Evolutionary conservation across 2,329 filamentous ascomycete species (phyloP), one percentile per base, ranked within the genome.

Genomic region (Aspergillus thermomutatus): DNA sequence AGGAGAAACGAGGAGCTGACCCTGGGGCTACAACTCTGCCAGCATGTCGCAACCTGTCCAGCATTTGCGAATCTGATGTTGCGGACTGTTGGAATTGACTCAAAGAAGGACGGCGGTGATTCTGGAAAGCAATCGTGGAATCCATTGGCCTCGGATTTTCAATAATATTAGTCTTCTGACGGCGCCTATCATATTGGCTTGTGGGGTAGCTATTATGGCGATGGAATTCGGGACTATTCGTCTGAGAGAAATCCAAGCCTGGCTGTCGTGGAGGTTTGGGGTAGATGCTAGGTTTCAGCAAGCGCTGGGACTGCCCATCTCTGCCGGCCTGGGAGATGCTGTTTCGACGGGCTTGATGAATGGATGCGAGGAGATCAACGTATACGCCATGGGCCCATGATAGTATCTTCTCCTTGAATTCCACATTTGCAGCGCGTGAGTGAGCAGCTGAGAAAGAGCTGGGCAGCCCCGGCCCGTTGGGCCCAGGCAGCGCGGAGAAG

Each of bases 351-450:
- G 75, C 79, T 52, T 84, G 81, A 59, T 89, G 85, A 6, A 90
- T 77, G 61, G 84, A 85, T 9, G 84, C 76, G 3, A 92, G 75
- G 7, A 93, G 80, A 60, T 91, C 87, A 49, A 89, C 79, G 71
- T 92, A 92, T 31, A 87, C 83, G 62, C 81, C 81, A 69, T 92
- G 87, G n/a, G 89, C 89, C 75, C 86, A 87, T 14, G 82, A 78
- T 25, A 92, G 75, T 2, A 84, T 83, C 60, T 85, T 87, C 61
- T 91, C 88, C 61, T 85, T 87, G 67, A 90, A 90, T 55, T 80
- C 77, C 11, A 72, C 68, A 62, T 79, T 77, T 10, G 62, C 68
- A n/a, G 69, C 64, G 5, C 66, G 66, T 21, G 67, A 64, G 52
- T 57, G 57, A 2, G 62, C 53, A 19, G 67, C 60, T 7, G 66